Conservation (phyloP, 345 rosid species). For the Pugionium dolabratum region DNA sequence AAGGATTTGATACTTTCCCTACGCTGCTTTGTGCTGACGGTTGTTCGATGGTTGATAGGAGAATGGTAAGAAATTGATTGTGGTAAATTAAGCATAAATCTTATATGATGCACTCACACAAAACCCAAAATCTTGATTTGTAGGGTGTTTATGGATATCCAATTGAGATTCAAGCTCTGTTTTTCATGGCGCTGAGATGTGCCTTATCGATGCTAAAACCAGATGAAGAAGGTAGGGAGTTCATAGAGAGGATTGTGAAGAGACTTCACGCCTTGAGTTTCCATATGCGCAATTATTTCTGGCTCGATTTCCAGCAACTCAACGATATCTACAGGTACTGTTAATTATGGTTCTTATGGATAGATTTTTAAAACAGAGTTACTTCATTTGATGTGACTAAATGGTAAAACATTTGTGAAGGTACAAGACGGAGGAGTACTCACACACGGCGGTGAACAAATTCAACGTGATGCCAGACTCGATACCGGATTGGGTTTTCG, state of each 20-base stretch:
- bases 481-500: slow-evolving; percentile 66
- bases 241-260: slow-evolving; percentile 57
- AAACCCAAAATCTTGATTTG: slow-evolving; percentile 5
- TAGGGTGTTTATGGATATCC: slow-evolving; percentile 88
- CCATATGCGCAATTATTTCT: slow-evolving; percentile 62
- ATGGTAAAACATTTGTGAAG: slow-evolving; percentile 1
- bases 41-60: slow-evolving; percentile 78
- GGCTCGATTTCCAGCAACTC: slow-evolving; percentile 67
- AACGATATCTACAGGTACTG: slow-evolving; percentile 54
- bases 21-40: slow-evolving; percentile 46
- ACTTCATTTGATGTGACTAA: not conserved
- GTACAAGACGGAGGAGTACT: slow-evolving; percentile 61
- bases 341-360: too few relatives aligned
- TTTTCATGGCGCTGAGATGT: slow-evolving; percentile 66
- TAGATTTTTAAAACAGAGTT: too few relatives aligned
- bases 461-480: slow-evolving; percentile 67
- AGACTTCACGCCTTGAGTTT: slow-evolving; percentile 60
- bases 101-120: not conserved
- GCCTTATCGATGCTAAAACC: slow-evolving; percentile 65
- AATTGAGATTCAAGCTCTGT: slow-evolving; percentile 77
- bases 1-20: slow-evolving; percentile 83
- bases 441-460: slow-evolving; percentile 67
- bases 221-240: slow-evolving; percentile 62
- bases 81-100: not conserved
- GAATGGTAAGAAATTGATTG: slow-evolving; percentile 56